Conservation (phyloP, 169 alveolate species). For the Eimeria praecox region DNA sequence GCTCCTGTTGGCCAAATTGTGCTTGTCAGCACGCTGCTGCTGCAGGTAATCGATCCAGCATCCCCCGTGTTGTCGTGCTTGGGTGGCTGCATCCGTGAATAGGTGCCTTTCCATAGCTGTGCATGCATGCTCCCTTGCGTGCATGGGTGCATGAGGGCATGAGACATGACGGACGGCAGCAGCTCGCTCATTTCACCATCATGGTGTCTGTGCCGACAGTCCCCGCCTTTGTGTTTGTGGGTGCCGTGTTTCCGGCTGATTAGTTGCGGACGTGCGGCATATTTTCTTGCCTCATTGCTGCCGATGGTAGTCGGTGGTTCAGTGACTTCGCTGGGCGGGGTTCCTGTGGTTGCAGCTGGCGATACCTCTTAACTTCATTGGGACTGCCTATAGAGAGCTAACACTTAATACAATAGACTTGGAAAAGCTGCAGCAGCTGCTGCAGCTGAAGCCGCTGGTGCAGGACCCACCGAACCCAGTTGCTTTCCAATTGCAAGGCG, state of each 20-base stretch:
- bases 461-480: constrained; percentile 65
- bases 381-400: constrained; percentile 85
- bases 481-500: constrained; percentile 44
- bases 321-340: neutral
- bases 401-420: constrained; percentile 83
- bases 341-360: constrained; percentile 83
- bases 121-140: neutral
- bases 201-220: neutral
- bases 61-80: neutral
- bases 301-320: neutral
- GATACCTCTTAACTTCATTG: constrained; percentile 85
- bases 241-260: neutral
- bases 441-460: constrained; percentile 48
- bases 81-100: neutral
- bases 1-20: constrained; percentile 86
- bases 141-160: neutral
- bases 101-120: neutral
- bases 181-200: neutral
- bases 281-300: neutral
- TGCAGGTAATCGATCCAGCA: constrained; percentile 65
- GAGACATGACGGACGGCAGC: neutral
- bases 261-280: neutral
- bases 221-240: neutral
- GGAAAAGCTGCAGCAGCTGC: constrained; percentile 54
- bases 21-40: constrained; percentile 84